Evolutionary conservation across 2,329 filamentous ascomycete genomes (phyloP), one percentile per base, ranked within the genome.

Genomic region (Aspergillus quadrilineatus): DNA sequence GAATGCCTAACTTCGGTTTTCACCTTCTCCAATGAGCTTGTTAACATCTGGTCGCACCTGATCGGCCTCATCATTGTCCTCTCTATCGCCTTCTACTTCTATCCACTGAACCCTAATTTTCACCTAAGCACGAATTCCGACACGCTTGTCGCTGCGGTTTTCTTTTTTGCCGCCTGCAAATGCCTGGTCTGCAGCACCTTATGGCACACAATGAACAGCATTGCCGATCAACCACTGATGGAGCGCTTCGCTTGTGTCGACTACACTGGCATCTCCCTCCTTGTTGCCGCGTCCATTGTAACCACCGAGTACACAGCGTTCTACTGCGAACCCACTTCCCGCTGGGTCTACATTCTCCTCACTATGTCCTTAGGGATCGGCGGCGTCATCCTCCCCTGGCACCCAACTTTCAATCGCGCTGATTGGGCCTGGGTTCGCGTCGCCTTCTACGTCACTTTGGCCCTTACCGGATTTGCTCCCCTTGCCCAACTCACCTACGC

Each of bases 161-260:
- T 99, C 82, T 97, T 99, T 79, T 90, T 96, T 69, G 94, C 93
- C 47, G 94, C 94, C 45, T 92, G 88, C 80, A 92, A 97, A 74
- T 97, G 93, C 69, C 84, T 99, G 54, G 86, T 93, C 70, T 99
- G 94, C 85, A 95, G 89, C 60, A 93, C 89, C 61, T 86, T 97
- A 69, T 99, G 94, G 94, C 94, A 99, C 78, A 97, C 94, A 28
- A 97, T 99, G 92, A 96, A 93, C 78, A 91, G 90, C 66, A 95
- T 97, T 53, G 92, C 93, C 15, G 90, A 96, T 64, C 87, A 96
- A 67, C 85, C 86, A 17, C 84, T 96, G 42, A 89, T 99, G 77
- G 94, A 96, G 71, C 89, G 92, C 60, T 97, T 99, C 68, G 94
- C 94, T 15, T 99, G 94, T 73, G 92, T 99, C 57, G 94, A 99